Base-by-base conservation (phyloP, 1,284 basidiomycete species). In the Cryptococcus amylolentus region DNA sequence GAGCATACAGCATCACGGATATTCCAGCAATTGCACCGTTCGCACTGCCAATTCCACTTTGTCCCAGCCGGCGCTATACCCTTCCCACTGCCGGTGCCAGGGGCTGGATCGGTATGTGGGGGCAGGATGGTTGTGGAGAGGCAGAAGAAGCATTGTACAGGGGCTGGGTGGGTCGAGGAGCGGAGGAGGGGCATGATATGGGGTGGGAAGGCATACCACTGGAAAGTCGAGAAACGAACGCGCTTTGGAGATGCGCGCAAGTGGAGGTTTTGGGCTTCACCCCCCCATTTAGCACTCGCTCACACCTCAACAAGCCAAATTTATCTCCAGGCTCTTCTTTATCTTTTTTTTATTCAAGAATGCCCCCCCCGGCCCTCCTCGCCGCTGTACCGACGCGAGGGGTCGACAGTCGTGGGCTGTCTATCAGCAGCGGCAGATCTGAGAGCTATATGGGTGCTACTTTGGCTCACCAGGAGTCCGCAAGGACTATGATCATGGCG, bases 121-220 rank as follows among this genome's bases (percentile, higher is more conserved):
- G 65, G 62, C 10, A 68, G 51, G 9, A 68, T 38, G 3, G 62
- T 63, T 1, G 64, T 50, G 2, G 70, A 69, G 23, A 71, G 68
- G 54, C 73, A 76, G 62, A 71, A 76, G 66, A 71, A 76, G 57
- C 73, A 76, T 51, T 70, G 65, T 3, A 72, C 69, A 1, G 65
- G 55, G 43, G 60, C 56, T 4, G 64, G 63, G n/a, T 70, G 60
- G 3, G 63, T 61, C 12, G 68, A 51, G 2, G 68, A 67, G 37
- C 68, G 62, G 12, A 71, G 61, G 37, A 70, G 56, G 5, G 55
- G 55, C 59, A 61, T 61, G 10, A 12, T 28, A 31, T 14, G 4
- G 2, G 26, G 4, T 48, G 18, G 18, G 46, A 44, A 44, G 3
- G 42, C 42, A 44, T 44, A 13, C 14, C 18, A 5, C 10, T 12